Percentiles rank a stretch among this genome's conserved stretches.
These are phyloP conservation scores for Chrysoporthe cubensis DNA, from an alignment of 2,329 filamentous ascomycete genomes.

Conservation along the genomic window DNA sequence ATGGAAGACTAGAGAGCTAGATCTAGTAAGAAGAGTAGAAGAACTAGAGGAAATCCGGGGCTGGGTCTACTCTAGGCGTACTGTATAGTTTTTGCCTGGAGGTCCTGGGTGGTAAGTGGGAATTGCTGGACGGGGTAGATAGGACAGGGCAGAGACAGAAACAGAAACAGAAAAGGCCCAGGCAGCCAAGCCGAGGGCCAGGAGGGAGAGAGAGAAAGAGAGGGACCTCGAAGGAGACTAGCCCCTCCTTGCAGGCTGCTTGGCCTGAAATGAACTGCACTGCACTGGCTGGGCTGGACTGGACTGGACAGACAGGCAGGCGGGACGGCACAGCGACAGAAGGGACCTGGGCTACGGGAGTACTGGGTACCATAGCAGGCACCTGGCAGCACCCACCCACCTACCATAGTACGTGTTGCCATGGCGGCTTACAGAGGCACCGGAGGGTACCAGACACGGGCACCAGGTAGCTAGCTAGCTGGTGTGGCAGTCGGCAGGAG, in stretches of 20 bases:
- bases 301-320: not conserved
- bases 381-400: not conserved
- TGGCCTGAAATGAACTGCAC: not conserved
- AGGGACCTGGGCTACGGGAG: not conserved
- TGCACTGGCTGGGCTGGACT: too few relatives aligned
- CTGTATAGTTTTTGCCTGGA: constrained; percentile 8
- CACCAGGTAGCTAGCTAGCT: not conserved
- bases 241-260: constrained; percentile 3
- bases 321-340: not conserved
- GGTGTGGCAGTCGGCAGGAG: constrained; percentile 19
- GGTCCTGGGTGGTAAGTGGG: not conserved
- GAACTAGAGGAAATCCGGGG: constrained; percentile 15
- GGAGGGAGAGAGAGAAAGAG: too few relatives aligned
- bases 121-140: not conserved
- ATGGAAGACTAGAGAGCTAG: not conserved
- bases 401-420: not conserved
- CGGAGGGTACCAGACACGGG: too few relatives aligned
- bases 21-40: constrained; percentile 3
- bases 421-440: too few relatives aligned
- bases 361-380: constrained; percentile 2
- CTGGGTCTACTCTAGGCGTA: constrained; percentile 5
- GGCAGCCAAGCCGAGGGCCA: not conserved
- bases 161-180: constrained; percentile 11
- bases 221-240: constrained; percentile 9
- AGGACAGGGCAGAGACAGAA: not conserved